Evolutionary conservation across 495 filamentous ascomycete genomes (phyloP), one percentile per base, ranked within the genome.

Genomic region (Penicillium flavigenum): DNA sequence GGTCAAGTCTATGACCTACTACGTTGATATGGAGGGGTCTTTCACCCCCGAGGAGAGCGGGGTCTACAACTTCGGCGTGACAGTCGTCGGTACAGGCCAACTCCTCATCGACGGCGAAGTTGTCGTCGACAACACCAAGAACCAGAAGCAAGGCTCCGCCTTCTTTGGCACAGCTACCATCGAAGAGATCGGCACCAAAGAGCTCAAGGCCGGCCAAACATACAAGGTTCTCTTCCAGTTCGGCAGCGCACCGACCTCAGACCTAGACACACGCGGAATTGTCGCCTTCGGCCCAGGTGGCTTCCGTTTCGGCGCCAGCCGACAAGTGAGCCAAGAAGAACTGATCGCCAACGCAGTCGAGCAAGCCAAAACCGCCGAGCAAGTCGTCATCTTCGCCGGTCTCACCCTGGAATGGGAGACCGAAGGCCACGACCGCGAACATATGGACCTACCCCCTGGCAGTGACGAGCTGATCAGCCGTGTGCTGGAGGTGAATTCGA

Each of bases 331-430:
- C 59, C 72, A 81, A 63, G 78, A 87, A 44, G 87, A 91, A 60
- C 83, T 87, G 41, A 81, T 91, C 39, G 66, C 76, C 14, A 75
- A 85, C 38, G 89, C 89, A 1, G 83, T 85, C 27, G 70, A 77
- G 8, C 70, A 87, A 12, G 89, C 89, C 6, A 75, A 75, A 52
- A 74, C 79, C 27, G 81, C 82, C 2, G 88, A 93, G 51, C 85
- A 91, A 29, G 91, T 89, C 7, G 79, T 95, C 47, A 78, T 95
- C 10, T 84, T 91, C 62, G 88, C 90, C 20, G 91, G 91, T 3
- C 78, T 95, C 14, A 89, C 90, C 63, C 82, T 80, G 43, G 91
- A 96, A 66, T 95, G 91, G 91, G 91, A 95, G 67, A 90, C 87
- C 17, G 91, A 95, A 66, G 91, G 91, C 22, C 86, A 90, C 59